Conservation (phyloP, 2,329 filamentous ascomycete species). For the Phialophora tarda region DNA sequence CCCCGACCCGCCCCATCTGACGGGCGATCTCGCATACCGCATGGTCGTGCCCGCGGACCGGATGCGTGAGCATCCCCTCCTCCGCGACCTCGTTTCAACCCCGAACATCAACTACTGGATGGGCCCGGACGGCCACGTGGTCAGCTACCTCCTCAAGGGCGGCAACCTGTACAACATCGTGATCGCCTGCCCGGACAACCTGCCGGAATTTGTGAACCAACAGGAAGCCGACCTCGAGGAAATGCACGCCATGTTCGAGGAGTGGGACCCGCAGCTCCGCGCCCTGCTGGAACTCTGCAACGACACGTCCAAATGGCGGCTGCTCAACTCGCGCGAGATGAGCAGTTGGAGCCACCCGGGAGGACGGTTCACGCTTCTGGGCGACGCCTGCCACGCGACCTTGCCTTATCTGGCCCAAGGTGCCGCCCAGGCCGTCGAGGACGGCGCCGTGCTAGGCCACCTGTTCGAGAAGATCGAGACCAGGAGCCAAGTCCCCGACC, state of each 20-base stretch:
- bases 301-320: constrained; percentile 39
- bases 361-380: constrained; percentile 46
- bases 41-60: constrained; percentile 57
- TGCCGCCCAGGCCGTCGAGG: constrained; percentile 44
- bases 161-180: constrained; percentile 56
- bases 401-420: constrained; percentile 47
- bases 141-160: constrained; percentile 55
- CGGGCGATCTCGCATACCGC: constrained; percentile 63
- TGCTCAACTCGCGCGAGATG: constrained; percentile 32
- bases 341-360: constrained; percentile 28
- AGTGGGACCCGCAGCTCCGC: constrained; percentile 44
- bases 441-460: constrained; percentile 44
- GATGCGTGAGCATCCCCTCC: constrained; percentile 55
- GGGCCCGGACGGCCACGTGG: constrained; percentile 58
- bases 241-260: constrained; percentile 41
- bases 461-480: constrained; percentile 42
- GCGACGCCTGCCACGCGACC: constrained; percentile 55
- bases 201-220: constrained; percentile 43
- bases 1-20: constrained; percentile 55
- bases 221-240: constrained; percentile 42
- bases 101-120: constrained; percentile 62
- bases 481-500: constrained; percentile 44
- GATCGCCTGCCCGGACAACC: constrained; percentile 55
- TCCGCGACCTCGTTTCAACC: constrained; percentile 52
- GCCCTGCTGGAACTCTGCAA: constrained; percentile 38